These are phyloP conservation scores for Diddensiella transvaalensis DNA, from an alignment of 805 yeast genomes.

Conservation along the genomic window DNA sequence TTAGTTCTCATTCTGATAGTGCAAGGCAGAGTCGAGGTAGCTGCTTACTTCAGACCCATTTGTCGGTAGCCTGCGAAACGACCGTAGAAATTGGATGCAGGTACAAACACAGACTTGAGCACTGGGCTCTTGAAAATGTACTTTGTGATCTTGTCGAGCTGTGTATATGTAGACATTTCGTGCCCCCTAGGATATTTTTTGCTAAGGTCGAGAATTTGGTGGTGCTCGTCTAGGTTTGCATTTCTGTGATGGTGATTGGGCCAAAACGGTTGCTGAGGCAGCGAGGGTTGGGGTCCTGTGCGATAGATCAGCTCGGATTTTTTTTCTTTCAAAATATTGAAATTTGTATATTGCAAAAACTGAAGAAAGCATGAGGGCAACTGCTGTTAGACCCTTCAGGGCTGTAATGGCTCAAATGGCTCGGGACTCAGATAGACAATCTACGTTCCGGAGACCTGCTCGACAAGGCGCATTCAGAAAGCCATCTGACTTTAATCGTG, in stretches of 20 bases:
- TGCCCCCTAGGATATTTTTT: not conserved
- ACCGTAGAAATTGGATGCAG: conserved; percentile 72
- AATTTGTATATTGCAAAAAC: no score
- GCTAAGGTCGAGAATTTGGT: no score
- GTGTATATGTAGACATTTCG: conserved; percentile 36
- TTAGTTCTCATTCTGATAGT: no score
- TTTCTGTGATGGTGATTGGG: not conserved
- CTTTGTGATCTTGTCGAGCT: conserved; percentile 48
- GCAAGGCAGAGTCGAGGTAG: no score
- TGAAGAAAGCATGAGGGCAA: not conserved
- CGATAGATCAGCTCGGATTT: no score
- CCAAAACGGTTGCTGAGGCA: not conserved
- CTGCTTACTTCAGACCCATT: conserved; percentile 51
- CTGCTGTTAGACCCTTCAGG: not conserved
- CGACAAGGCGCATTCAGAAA: no score
- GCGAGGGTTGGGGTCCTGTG: not conserved
- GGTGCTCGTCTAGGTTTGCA: not conserved
- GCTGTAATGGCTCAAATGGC: not conserved
- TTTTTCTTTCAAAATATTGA: no score
- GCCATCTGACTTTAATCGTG: no score
- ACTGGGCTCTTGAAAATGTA: conserved; percentile 76
- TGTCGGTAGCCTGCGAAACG: conserved; percentile 88
- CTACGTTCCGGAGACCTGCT: no score
- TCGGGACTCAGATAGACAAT: no score
- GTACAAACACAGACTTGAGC: conserved; percentile 70